Percentiles rank a stretch among this genome's conserved stretches.
Conservation (phyloP, 805 yeast genomes). For the Debaryomyces castellii region DNA sequence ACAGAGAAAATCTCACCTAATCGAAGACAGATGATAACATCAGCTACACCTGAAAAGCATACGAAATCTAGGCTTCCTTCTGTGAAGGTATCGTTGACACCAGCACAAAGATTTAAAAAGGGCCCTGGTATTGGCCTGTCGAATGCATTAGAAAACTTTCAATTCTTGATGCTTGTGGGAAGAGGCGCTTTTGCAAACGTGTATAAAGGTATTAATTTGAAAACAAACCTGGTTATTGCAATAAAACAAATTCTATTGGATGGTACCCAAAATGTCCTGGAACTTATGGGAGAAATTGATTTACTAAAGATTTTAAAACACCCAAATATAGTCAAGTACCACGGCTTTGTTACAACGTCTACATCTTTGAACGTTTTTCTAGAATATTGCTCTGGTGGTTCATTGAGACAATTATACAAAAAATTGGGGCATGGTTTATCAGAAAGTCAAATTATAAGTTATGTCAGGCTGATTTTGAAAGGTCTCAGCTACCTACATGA, state of each 20-base stretch:
- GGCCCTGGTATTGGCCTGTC: constrained; percentile 35
- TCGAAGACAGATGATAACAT: not conserved
- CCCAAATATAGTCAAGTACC: constrained; percentile 65
- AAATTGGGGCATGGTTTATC: constrained; percentile 50
- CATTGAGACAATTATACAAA: constrained; percentile 54
- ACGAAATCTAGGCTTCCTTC: constrained; percentile 25
- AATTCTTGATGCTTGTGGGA: constrained; percentile 67
- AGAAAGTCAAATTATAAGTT: constrained; percentile 50
- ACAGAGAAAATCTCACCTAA: not conserved
- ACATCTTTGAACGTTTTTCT: constrained; percentile 56
- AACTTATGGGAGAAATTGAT: constrained; percentile 66
- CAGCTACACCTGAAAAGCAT: constrained; percentile 5
- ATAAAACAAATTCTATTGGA: constrained; percentile 73
- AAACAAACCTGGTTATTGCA: constrained; percentile 70
- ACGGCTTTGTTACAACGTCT: constrained; percentile 61
- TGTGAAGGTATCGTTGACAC: constrained; percentile 45
- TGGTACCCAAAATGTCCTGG: constrained; percentile 42
- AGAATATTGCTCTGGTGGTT: constrained; percentile 65
- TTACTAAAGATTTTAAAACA: constrained; percentile 64
- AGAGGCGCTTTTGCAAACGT: constrained; percentile 92
- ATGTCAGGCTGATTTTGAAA: constrained; percentile 52
- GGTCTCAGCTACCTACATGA: constrained; percentile 66
- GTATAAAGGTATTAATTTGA: constrained; percentile 66
- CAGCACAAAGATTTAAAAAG: constrained; percentile 52
- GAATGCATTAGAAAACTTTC: constrained; percentile 48